These are phyloP conservation scores for Naumovozyma baii DNA, from an alignment of 805 yeast genomes.

Conservation along the genomic window DNA sequence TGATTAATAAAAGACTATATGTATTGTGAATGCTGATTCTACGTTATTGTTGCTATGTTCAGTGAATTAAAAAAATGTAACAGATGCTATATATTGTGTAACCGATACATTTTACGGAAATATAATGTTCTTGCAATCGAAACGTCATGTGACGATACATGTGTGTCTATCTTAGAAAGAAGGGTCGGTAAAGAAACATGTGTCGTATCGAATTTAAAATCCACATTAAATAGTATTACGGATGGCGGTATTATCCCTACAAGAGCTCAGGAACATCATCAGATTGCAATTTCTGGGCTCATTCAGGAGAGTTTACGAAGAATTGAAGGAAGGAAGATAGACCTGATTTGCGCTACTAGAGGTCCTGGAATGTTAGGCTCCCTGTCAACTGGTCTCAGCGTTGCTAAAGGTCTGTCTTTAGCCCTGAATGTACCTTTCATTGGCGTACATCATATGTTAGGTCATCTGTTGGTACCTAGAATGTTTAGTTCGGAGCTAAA, in stretches of 20 bases:
- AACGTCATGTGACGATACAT: constrained; percentile 91
- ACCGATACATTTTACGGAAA: too few species aligned
- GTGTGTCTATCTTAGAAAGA: constrained; percentile 50
- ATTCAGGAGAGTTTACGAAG: constrained; percentile 36
- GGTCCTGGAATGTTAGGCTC: constrained; percentile 98
- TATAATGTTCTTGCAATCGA: constrained; percentile 80
- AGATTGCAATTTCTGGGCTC: constrained; percentile 42
- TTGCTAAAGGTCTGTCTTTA: constrained; percentile 74
- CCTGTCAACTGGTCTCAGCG: constrained; percentile 66
- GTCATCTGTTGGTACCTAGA: constrained; percentile 68
- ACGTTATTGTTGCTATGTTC: too few species aligned
- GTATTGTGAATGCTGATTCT: too few species aligned
- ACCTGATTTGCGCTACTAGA: constrained; percentile 77
- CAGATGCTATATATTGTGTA: too few species aligned
- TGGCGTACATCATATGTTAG: constrained; percentile 96
- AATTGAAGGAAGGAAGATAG: constrained; percentile 35
- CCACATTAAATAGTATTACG: constrained; percentile 53
- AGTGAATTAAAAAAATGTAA: too few species aligned
- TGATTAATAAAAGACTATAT: too few species aligned
- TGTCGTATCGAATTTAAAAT: constrained; percentile 46
- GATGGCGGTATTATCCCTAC: constrained; percentile 87
- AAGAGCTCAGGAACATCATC: constrained; percentile 74
- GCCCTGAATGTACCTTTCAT: constrained; percentile 72
- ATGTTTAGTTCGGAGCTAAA: constrained; percentile 31
- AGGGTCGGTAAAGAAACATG: constrained; percentile 5